phyloP scores from a whole-genome alignment of 257 asterid species.

The Thymus mandschuricus region DNA sequence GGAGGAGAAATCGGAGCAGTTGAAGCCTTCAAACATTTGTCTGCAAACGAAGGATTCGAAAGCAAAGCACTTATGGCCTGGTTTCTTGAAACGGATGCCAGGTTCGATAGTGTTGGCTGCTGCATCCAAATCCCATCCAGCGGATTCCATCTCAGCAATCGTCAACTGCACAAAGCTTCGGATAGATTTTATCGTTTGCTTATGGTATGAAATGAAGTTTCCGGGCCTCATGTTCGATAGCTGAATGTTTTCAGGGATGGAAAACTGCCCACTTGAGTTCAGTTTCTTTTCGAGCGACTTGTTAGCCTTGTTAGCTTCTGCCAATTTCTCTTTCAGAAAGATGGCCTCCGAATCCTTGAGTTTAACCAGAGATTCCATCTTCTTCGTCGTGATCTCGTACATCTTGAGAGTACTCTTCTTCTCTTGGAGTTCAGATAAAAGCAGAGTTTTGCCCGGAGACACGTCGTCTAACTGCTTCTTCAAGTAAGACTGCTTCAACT shows the following conservation, averaged over 20 bases:
- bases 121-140: conserved; percentile 71
- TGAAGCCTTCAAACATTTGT: conserved; percentile 71
- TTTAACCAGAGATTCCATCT: conserved; percentile 66
- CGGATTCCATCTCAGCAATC: conserved; percentile 56
- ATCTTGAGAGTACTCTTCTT: conserved; percentile 60
- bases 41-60: conserved; percentile 71
- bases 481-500: conserved; percentile 58
- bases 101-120: conserved; percentile 66
- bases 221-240: conserved; percentile 50
- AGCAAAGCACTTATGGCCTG: conserved; percentile 56
- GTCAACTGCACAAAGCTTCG: conserved; percentile 60
- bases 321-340: conserved; percentile 60
- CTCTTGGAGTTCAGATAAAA: conserved; percentile 69
- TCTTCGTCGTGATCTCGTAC: conserved; percentile 60
- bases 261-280: conserved; percentile 59
- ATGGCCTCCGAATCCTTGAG: conserved; percentile 68
- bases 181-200: conserved; percentile 52
- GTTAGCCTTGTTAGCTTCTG: conserved; percentile 55
- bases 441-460: conserved; percentile 52
- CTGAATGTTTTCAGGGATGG: conserved; percentile 44
- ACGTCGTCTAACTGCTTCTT: conserved; percentile 56
- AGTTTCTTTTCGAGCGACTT: conserved; percentile 65
- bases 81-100: conserved; percentile 48
- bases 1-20: conserved; percentile 47
- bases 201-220: conserved; percentile 47